Percentiles rank a stretch among this genome's conserved stretches.
Conservation (phyloP, 164 flowering plant genomes). For the Akebia trifoliata region DNA sequence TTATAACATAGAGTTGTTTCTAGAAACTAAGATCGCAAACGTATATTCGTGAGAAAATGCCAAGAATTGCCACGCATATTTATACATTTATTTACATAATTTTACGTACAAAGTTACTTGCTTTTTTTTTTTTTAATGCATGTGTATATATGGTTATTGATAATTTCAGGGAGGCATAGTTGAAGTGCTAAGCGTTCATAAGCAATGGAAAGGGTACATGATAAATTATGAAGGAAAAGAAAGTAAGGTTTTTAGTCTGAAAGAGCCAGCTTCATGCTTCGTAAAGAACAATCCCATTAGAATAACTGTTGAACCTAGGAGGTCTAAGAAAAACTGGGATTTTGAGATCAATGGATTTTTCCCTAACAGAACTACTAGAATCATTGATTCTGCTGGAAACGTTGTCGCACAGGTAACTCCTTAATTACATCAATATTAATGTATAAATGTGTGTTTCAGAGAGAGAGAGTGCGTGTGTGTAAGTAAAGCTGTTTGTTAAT, state of each 20-base stretch:
- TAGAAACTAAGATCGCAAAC: too few species aligned
- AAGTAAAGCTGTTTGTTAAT: not conserved
- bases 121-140: not conserved
- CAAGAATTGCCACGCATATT: too few species aligned
- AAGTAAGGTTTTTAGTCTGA: conserved; percentile 53
- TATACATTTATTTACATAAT: too few species aligned
- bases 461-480: not conserved
- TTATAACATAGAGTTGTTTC: too few species aligned
- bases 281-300: conserved; percentile 28
- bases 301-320: conserved; percentile 32
- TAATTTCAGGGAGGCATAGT: conserved; percentile 47
- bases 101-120: not conserved
- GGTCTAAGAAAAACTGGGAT: conserved; percentile 35
- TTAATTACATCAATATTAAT: not conserved
- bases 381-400: conserved; percentile 47
- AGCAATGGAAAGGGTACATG: conserved; percentile 63
- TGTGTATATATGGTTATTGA: not conserved
- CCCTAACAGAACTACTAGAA: conserved; percentile 48
- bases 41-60: too few species aligned
- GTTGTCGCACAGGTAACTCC: conserved; percentile 58
- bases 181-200: conserved; percentile 55
- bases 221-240: conserved; percentile 47
- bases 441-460: not conserved
- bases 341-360: conserved; percentile 68
- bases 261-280: conserved; percentile 47